Percentiles rank a stretch among this genome's conserved stretches.
Conservation (phyloP, 2,329 filamentous ascomycete species). For the Neophaeococcomyces aloes region DNA sequence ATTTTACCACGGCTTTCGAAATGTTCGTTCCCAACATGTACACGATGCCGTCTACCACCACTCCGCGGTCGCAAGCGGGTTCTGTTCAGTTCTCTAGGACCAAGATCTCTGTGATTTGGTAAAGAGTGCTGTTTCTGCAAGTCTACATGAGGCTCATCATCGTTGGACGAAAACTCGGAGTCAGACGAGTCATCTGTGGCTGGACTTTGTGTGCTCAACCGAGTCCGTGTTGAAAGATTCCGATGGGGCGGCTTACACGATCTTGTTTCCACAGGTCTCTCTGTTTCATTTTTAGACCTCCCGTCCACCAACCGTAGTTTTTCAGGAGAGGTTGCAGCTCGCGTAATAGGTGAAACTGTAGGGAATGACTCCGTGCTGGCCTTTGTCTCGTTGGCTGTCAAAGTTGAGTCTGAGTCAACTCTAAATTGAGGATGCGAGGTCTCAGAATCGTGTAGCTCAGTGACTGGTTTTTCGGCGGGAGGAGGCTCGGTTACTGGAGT, state of each 20-base stretch:
- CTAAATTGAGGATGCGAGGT: background rate
- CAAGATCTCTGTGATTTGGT: slow-evolving; percentile 10
- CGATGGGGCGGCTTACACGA: background rate
- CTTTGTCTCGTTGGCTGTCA: background rate
- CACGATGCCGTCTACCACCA: slow-evolving; percentile 1
- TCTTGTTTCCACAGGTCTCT: slow-evolving; percentile 8
- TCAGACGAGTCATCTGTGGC: slow-evolving; percentile 1
- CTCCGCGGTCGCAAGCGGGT: slow-evolving; percentile 8
- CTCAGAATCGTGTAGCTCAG: background rate
- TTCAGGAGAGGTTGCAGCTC: slow-evolving; percentile 1
- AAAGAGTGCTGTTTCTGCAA: slow-evolving; percentile 8
- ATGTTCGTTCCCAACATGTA: slow-evolving; percentile 15
- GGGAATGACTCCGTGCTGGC: background rate
- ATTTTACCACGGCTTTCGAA: slow-evolving; percentile 41
- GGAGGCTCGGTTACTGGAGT: slow-evolving; percentile 8
- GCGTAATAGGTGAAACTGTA: background rate
- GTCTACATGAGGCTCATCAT: slow-evolving; percentile 4
- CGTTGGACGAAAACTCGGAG: slow-evolving; percentile 10
- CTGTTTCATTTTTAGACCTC: slow-evolving; percentile 14
- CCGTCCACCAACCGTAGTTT: slow-evolving; percentile 7
- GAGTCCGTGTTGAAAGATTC: background rate
- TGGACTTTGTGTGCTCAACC: background rate
- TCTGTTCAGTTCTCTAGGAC: slow-evolving; percentile 17
- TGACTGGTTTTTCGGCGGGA: background rate
- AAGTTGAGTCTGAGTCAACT: background rate